phyloP scores from a whole-genome alignment of 345 rosid species.

The Rhodamnia argentea region DNA sequence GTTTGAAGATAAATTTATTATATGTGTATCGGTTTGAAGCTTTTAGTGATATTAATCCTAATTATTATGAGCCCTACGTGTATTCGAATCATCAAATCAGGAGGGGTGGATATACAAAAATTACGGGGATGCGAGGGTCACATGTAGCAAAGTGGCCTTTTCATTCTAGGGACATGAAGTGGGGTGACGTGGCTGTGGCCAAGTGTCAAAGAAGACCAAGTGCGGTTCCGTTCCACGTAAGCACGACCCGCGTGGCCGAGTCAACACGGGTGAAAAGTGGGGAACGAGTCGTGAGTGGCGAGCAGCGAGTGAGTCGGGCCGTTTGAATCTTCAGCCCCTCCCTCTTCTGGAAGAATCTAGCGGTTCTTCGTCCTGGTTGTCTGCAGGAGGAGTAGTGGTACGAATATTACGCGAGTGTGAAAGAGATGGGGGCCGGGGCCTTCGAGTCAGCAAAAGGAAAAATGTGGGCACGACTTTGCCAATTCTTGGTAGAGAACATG shows the following conservation, averaged over 20 bases:
- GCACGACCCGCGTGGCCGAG: neutral
- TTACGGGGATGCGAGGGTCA: no score
- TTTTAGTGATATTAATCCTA: no score
- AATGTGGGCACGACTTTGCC: neutral
- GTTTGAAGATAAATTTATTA: no score
- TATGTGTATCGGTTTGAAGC: no score
- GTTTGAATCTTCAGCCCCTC: neutral
- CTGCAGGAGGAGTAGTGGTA: neutral
- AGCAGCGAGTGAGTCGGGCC: neutral
- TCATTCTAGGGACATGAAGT: no score
- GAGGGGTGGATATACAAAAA: no score
- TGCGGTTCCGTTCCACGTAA: neutral
- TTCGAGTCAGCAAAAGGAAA: neutral
- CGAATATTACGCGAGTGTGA: neutral
- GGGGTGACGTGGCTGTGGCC: neutral
- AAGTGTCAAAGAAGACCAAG: neutral
- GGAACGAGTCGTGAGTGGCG: neutral
- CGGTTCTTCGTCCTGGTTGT: neutral
- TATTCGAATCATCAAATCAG: no score
- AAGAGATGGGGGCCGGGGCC: neutral
- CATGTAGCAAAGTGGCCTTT: no score
- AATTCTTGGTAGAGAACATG: neutral
- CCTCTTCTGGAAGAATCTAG: neutral
- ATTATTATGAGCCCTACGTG: no score
- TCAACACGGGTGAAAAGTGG: neutral